These are phyloP conservation scores for Mycena alexandri DNA, from an alignment of 768 basidiomycete genomes.

Conservation along the genomic window DNA sequence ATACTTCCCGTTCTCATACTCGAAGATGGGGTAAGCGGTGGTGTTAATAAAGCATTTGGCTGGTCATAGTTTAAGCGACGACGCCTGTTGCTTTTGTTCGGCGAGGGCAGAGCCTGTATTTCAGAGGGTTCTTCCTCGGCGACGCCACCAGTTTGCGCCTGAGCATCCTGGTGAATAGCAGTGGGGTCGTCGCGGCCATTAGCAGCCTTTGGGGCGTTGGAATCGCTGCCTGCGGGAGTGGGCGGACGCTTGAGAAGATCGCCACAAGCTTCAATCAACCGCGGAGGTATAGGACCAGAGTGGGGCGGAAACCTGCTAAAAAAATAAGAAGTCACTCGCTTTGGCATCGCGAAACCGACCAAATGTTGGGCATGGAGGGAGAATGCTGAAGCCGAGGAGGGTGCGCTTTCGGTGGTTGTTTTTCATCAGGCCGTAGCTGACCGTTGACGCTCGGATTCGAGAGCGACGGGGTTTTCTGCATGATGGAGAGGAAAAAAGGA, in stretches of 20 bases:
- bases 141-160: slow-evolving; percentile 6
- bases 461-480: slow-evolving; percentile 48
- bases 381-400: slow-evolving; percentile 71
- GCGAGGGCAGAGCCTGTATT: neutral
- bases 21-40: slow-evolving; percentile 79
- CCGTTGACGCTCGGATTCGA: slow-evolving; percentile 42
- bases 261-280: slow-evolving; percentile 44
- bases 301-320: slow-evolving; percentile 60
- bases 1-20: slow-evolving; percentile 56
- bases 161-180: slow-evolving; percentile 1
- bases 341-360: slow-evolving; percentile 52
- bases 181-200: neutral
- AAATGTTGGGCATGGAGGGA: slow-evolving; percentile 79
- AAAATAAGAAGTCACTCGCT: slow-evolving; percentile 12
- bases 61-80: slow-evolving; percentile 53
- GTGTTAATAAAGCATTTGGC: slow-evolving; percentile 64
- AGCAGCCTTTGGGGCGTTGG: slow-evolving; percentile 22
- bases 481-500: slow-evolving; percentile 47
- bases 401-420: slow-evolving; percentile 43
- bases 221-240: slow-evolving; percentile 46
- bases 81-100: slow-evolving; percentile 47
- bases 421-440: slow-evolving; percentile 35
- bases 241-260: slow-evolving; percentile 49
- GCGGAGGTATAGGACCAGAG: slow-evolving; percentile 57
- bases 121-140: slow-evolving; percentile 11